A percentile compares a stretch with the other conserved stretches of the same genome.
Evolutionary conservation across 2,329 filamentous ascomycete genomes (phyloP).

Genomic region (Graphium sp.): DNA sequence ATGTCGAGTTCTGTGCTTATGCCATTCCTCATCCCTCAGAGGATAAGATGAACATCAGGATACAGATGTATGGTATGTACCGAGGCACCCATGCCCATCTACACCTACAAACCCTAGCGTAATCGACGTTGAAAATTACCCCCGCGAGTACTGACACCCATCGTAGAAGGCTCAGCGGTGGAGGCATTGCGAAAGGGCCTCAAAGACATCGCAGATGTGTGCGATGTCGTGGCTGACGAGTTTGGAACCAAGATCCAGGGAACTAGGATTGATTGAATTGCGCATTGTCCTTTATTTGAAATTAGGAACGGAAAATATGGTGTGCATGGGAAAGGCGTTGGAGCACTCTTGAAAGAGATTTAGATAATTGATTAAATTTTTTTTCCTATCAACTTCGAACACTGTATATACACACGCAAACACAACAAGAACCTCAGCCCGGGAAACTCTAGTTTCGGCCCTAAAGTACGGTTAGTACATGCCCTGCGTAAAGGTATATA

Average conservation of each 20-base stretch:
- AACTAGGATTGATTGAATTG: no score
- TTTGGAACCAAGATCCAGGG: constrained; percentile 42
- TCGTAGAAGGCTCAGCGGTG: constrained; percentile 58
- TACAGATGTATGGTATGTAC: constrained; percentile 85
- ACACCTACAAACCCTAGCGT: no score
- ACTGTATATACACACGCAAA: no score
- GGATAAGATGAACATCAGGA: constrained; percentile 88
- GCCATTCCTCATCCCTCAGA: constrained; percentile 95
- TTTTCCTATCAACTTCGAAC: neutral
- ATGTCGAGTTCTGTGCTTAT: constrained; percentile 97
- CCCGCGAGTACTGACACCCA: neutral
- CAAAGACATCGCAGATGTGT: constrained; percentile 74
- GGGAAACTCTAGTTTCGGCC: constrained; percentile 40
- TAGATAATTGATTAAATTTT: constrained; percentile 1
- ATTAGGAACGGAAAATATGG: no score
- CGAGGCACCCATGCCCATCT: no score
- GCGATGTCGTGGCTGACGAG: constrained; percentile 85
- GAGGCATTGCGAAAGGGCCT: constrained; percentile 84
- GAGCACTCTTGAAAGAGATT: constrained; percentile 1
- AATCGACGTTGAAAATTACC: no score
- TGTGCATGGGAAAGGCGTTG: no score
- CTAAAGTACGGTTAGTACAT: no score
- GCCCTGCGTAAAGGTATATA: no score
- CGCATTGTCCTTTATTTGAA: no score
- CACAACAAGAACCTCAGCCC: no score